phyloP scores from a whole-genome alignment of 495 filamentous ascomycete species.

The Penicillium alfredii region DNA sequence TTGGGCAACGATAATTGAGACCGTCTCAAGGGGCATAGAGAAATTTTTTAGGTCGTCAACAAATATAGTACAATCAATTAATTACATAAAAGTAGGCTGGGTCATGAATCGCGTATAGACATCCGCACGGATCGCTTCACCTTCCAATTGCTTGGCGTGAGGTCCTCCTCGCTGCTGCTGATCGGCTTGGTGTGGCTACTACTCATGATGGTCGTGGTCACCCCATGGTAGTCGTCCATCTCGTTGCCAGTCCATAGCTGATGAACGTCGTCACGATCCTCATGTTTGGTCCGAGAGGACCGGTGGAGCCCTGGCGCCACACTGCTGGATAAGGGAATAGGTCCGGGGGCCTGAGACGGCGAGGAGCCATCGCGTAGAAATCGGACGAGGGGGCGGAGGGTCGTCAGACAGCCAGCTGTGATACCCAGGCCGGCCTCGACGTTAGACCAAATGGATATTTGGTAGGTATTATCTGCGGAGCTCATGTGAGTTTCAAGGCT shows the following conservation, averaged over 20 bases:
- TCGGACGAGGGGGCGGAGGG: constrained; percentile 34
- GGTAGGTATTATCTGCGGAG: constrained; percentile 24
- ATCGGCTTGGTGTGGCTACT: constrained; percentile 2
- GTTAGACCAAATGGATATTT: constrained; percentile 38
- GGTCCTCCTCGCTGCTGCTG: constrained; percentile 22
- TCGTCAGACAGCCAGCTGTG: constrained; percentile 34
- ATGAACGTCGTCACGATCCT: constrained; percentile 4
- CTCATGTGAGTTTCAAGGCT: background rate
- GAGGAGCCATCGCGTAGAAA: constrained; percentile 25
- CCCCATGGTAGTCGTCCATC: constrained; percentile 17
- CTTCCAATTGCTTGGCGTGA: constrained; percentile 21
- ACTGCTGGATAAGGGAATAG: constrained; percentile 16
- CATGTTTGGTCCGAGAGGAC: constrained; percentile 7
- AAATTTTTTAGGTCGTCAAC: too few relatives aligned
- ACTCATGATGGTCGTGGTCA: constrained; percentile 27
- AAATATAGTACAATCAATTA: too few relatives aligned
- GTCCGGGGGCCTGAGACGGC: constrained; percentile 12
- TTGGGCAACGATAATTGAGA: too few relatives aligned
- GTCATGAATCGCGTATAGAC: constrained; percentile 19
- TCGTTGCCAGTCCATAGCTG: constrained; percentile 21
- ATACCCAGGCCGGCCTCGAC: constrained; percentile 37
- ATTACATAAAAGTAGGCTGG: too few relatives aligned
- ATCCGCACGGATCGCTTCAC: constrained; percentile 24
- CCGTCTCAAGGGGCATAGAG: too few relatives aligned
- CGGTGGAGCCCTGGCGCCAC: constrained; percentile 9